These are phyloP conservation scores for Neoboletus subvelutipes DNA, from an alignment of 768 basidiomycete species.

Conservation along the genomic window DNA sequence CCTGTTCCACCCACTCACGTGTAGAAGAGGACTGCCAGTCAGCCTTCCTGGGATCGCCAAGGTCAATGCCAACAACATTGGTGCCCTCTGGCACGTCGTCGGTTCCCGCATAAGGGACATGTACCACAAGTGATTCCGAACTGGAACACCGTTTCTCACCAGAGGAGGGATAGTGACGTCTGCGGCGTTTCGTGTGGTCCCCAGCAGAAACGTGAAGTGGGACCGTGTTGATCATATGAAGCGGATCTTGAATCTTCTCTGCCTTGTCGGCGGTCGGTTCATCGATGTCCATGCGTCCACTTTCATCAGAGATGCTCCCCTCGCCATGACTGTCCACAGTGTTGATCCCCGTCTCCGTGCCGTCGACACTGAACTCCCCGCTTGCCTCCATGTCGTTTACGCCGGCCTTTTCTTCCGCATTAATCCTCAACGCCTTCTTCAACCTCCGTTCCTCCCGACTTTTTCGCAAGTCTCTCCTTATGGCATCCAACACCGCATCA, in stretches of 20 bases:
- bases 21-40: slow-evolving; percentile 34
- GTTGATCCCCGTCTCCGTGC: slow-evolving; percentile 7
- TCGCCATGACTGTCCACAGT: slow-evolving; percentile 1
- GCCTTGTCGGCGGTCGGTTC: slow-evolving; percentile 4
- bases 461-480: slow-evolving; percentile 56
- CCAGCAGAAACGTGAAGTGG: slow-evolving; percentile 31
- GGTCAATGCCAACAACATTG: slow-evolving; percentile 13
- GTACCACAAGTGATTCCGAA: slow-evolving; percentile 28
- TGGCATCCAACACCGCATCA: slow-evolving; percentile 78
- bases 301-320: slow-evolving; percentile 5
- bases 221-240: slow-evolving; percentile 21
- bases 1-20: slow-evolving; percentile 47
- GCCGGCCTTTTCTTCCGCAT: background rate
- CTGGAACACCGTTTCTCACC: slow-evolving; percentile 12
- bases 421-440: slow-evolving; percentile 2
- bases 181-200: slow-evolving; percentile 23
- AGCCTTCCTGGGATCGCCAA: slow-evolving; percentile 21
- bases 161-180: slow-evolving; percentile 5
- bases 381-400: slow-evolving; percentile 3
- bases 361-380: slow-evolving; percentile 6
- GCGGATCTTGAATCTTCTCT: background rate
- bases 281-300: slow-evolving; percentile 30
- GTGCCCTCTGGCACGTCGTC: slow-evolving; percentile 16
- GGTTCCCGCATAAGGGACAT: slow-evolving; percentile 27
- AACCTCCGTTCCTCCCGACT: slow-evolving; percentile 24